Conservation (phyloP, 2,329 filamentous ascomycete genomes). For the Meredithiella fracta region DNA sequence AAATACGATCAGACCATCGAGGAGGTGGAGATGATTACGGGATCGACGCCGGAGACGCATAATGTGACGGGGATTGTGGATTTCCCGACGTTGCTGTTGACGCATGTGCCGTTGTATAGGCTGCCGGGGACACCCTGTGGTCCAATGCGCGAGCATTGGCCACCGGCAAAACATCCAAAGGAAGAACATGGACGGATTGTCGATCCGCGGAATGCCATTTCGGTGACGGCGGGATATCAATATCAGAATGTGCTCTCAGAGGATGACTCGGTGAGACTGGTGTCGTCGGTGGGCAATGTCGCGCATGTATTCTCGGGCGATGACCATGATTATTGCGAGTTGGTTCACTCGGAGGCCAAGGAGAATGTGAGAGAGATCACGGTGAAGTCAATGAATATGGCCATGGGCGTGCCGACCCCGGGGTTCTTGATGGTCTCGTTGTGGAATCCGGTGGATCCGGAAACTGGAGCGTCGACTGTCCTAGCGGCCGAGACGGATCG, state of each 20-base stretch:
- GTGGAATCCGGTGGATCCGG: conserved; percentile 67
- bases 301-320: conserved; percentile 84
- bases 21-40: neutral
- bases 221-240: conserved; percentile 67
- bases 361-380: conserved; percentile 65
- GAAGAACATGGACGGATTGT: conserved; percentile 14
- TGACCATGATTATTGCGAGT: conserved; percentile 94
- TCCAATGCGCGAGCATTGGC: conserved; percentile 67
- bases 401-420: conserved; percentile 80
- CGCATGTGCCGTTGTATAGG: conserved; percentile 81
- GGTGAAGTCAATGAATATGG: conserved; percentile 88
- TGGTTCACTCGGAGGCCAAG: conserved; percentile 57
- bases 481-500: conserved; percentile 18
- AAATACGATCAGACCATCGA: conserved; percentile 22
- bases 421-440: conserved; percentile 79
- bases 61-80: conserved; percentile 37
- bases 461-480: conserved; percentile 4
- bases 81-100: conserved; percentile 75
- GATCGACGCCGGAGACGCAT: neutral
- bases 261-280: conserved; percentile 56
- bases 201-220: conserved; percentile 64
- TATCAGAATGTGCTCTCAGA: conserved; percentile 87
- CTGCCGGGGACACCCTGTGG: conserved; percentile 73
- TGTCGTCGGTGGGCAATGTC: conserved; percentile 66
- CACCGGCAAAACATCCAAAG: conserved; percentile 43